Conservation (phyloP, 306 rosid genomes). For the Echinosophora koreensis region DNA sequence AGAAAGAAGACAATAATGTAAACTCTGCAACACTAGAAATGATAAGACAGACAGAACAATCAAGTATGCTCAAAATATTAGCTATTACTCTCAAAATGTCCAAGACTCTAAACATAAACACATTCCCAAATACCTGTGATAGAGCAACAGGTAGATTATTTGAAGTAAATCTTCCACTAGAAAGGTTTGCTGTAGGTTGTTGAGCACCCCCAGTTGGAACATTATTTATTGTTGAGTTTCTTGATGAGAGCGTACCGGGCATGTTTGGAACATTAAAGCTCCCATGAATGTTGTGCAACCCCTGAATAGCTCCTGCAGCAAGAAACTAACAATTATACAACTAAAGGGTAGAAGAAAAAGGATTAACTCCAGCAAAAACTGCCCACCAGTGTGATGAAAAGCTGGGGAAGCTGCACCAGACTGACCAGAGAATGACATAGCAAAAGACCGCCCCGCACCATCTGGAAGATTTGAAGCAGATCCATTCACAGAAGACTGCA, state of each 20-base stretch:
- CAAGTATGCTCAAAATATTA: not conserved
- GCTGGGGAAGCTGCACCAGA: constrained; percentile 94
- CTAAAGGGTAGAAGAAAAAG: constrained; percentile 46
- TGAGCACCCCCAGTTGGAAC: constrained; percentile 94
- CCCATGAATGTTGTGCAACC: constrained; percentile 90
- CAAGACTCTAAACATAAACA: not conserved
- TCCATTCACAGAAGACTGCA: constrained; percentile 93
- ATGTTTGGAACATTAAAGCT: constrained; percentile 92
- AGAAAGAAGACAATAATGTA: constrained; percentile 9
- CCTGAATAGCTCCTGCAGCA: constrained; percentile 80
- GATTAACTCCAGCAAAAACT: constrained; percentile 47
- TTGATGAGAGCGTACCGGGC: constrained; percentile 74
- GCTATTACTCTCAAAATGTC: constrained; percentile 21
- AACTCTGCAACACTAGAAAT: constrained; percentile 2
- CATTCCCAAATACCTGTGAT: constrained; percentile 74
- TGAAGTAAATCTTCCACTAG: constrained; percentile 88
- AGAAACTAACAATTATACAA: constrained; percentile 51
- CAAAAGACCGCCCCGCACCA: constrained; percentile 81
- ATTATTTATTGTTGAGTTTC: constrained; percentile 78
- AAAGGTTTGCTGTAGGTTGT: constrained; percentile 85
- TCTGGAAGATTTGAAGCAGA: constrained; percentile 93
- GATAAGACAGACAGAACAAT: constrained; percentile 36
- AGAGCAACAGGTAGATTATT: constrained; percentile 88
- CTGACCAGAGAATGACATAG: constrained; percentile 93
- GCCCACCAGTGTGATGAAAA: constrained; percentile 92